Base-by-base conservation (phyloP, 1,139 yeast genomes). In the Komagataea norvegica region DNA sequence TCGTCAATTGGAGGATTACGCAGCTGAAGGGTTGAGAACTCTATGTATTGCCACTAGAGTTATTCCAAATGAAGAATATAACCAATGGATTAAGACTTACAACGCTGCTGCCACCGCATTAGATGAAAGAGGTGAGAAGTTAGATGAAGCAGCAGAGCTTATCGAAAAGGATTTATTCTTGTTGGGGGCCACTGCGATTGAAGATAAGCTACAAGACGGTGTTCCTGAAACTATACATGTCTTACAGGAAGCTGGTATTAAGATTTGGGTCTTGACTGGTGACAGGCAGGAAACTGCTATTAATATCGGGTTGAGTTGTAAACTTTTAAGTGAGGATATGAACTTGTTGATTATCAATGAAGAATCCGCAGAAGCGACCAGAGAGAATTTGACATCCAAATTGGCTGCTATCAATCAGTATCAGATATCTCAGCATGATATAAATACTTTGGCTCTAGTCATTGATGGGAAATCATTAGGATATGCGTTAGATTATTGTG, bases 261-360 rank as follows among this genome's bases (percentile, higher is more conserved):
- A 88, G 58, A 75, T 93, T 17, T 93, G 98, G 99, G 96, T 93
- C 23, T 69, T 93, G 41, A 93, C 99, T 8, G 99, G 99, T 51
- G 99, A 93, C 59, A 75, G 96, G 56, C 98, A 91, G 59, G 99
- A 93, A 61, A 93, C 99, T n/a, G 99, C 98, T 1, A 85, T 93
- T 46, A 93, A 93, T 57, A 91, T 93, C 57, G 99, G 98, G 46
- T 88, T 91, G 96, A 85, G 95, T 50, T 93, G 98, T 67, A 87
- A 86, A 54, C 68, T 93, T 37, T 66, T 93, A 36, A 82, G 94
- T 58, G 98, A 93, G 59, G 98, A 93, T 55, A 93, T 93, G 99
- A 88, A 87, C 52, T 64, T 93, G 46, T 68, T 93, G 51, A 79
- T 91, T 43, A 79, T 93, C 34, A 93, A 93, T 56, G 98, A 91